Base-by-base conservation (phyloP, 1,284 basidiomycete genomes). In the Ceratobasidium sp. region DNA sequence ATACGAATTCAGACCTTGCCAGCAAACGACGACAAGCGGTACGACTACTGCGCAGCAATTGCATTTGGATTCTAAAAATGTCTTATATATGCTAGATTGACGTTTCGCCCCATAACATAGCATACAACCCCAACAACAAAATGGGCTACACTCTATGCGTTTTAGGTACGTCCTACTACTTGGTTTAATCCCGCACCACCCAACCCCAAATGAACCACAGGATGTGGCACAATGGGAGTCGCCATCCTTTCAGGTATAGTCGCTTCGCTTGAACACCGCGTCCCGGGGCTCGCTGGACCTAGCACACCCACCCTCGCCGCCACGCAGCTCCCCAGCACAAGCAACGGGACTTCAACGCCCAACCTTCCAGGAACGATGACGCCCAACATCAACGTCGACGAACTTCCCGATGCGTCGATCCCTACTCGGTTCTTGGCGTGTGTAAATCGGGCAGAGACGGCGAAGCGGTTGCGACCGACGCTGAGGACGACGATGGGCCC, bases 211-310 rank as follows among this genome's bases (percentile, higher is more conserved):
- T 71, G 22, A 59, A 27, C 74, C 76, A 34, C 74, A 94, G 96
- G 96, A 87, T 99, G 98, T 83, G 98, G 98, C 74, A 99, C 98
- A 7, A 99, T 99, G 98, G 98, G 98, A 74, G 85, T 98, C 77
- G 96, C 98, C 75, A 89, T 99, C 81, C 88, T 98, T 61, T 98
- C 96, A 37, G 98, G 95, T 71, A 90, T 97, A 51, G 84, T 96
- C 62, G 88, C 90, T 76, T 91, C 91, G 81, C 86, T 94, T 61
- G 85, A 90, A 76, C 82, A 85, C 8, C 85, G 84, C 78, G 79
- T 84, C 77, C 53, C 79, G 74, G 74, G 76, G 73, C 11, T 66
- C 65, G 61, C 43, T 7, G 63, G 63, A 13, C 62, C 62, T 19
- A 73, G 46, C 13, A 74, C 66, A 74, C 81, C 78, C 69, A 81